Evolutionary conservation across 306 rosid species (phyloP), one percentile per base, ranked within the genome.

Genomic region (Lablab purpureus): DNA sequence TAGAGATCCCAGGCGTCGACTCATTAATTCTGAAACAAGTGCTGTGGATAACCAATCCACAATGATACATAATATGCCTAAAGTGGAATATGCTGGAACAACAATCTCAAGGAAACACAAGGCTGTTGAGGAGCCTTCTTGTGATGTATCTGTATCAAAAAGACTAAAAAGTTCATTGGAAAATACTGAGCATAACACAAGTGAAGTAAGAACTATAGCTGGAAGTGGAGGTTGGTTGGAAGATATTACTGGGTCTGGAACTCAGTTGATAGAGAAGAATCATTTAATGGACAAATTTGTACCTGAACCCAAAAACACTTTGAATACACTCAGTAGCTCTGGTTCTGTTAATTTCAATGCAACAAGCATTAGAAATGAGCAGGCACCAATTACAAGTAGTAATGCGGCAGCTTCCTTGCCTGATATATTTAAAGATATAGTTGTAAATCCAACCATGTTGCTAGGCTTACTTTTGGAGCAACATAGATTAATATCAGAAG

Each of bases 1-100:
- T 87, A 90, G 98, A 85, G 99, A 96, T 82, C 99, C 99, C 52
- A 90, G 99, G 92, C 97, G 88, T 69, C 96, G 93, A 58, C 79
- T 87, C 71, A 83, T 86, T 75, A 89, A 88, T 84, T 74, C 94
- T 59, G 94, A 93, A 84, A 72, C 63, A 27, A 84, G 81, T 85
- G 72, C 77, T 28, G 76, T 78, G 75, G 91, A 88, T 81, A 92
- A 87, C 75, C 88, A 83, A 79, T 79, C 86, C 54, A 71, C 83
- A n/a, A 37, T 51, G 32, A 63, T 80, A 78, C 83, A 83, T 12
- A 86, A 59, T 73, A 65, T 87, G 80, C 86, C 97, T 71, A 91
- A 85, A 81, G 81, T 32, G 55, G 97, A 90, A 78, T 27, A 80
- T 30, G 41, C 77, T 89, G 92, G 84, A 79, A 73, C 78, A 1